These are phyloP conservation scores for Bothriochloa decipiens DNA, from an alignment of 176 grass and related monocot genomes.

Conservation along the genomic window DNA sequence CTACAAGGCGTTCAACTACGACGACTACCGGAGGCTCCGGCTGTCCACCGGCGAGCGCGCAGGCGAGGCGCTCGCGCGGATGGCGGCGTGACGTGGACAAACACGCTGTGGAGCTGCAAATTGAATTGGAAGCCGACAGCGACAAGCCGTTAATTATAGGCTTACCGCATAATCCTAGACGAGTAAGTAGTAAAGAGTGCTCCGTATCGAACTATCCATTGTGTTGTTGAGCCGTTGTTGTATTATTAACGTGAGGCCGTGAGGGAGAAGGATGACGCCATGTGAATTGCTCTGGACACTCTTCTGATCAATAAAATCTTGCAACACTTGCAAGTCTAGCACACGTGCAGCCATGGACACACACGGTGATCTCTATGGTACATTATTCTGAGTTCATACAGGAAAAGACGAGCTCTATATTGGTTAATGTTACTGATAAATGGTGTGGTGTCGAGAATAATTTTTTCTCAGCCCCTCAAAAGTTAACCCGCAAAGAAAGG, in stretches of 20 bases:
- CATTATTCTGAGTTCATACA: too few species aligned
- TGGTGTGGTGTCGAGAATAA: too few species aligned
- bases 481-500: too few species aligned
- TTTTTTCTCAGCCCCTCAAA: too few species aligned
- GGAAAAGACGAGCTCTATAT: too few species aligned
- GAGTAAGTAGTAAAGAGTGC: background rate
- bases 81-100: slow-evolving; percentile 36
- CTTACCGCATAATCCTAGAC: background rate
- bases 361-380: too few species aligned
- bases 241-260: background rate
- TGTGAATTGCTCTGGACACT: background rate
- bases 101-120: background rate
- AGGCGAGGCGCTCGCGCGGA: slow-evolving; percentile 64
- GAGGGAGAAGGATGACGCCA: background rate
- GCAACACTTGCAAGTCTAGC: too few species aligned
- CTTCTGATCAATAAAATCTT: background rate
- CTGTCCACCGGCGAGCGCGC: slow-evolving; percentile 55
- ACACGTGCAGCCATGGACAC: too few species aligned
- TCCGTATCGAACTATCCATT: background rate
- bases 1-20: slow-evolving; percentile 63
- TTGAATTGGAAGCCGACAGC: background rate
- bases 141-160: slow-evolving; percentile 11
- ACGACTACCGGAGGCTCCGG: slow-evolving; percentile 64
- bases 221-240: background rate
- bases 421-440: too few species aligned